phyloP scores from a whole-genome alignment of 257 asterid species.

The Hygrophila difformis region DNA sequence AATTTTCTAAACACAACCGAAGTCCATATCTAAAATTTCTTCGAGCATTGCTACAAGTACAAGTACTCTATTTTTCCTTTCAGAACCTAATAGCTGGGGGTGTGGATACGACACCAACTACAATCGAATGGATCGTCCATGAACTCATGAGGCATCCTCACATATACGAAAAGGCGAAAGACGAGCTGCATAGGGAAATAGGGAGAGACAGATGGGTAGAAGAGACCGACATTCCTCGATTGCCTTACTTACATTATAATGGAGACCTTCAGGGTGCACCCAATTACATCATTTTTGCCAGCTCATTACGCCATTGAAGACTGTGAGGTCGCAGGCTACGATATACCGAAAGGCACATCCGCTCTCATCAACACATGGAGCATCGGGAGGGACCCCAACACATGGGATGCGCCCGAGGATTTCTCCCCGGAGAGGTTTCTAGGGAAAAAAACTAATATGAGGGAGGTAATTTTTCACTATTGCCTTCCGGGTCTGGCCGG shows the following conservation, averaged over 20 bases:
- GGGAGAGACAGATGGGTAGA: constrained; percentile 14
- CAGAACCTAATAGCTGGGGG: constrained; percentile 15
- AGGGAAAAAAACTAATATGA: neutral
- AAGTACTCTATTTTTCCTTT: too few relatives aligned
- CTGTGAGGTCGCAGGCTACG: constrained; percentile 11
- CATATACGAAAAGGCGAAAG: constrained; percentile 15
- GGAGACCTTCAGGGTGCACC: constrained; percentile 15
- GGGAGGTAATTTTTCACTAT: constrained; percentile 10
- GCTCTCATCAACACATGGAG: constrained; percentile 10
- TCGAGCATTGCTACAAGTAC: too few relatives aligned
- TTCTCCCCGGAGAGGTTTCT: constrained; percentile 14
- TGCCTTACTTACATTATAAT: constrained; percentile 14
- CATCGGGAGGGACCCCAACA: constrained; percentile 8
- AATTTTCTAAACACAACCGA: too few relatives aligned
- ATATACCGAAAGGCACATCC: constrained; percentile 2
- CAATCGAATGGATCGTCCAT: constrained; percentile 18
- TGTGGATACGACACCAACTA: constrained; percentile 13
- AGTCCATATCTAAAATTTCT: too few relatives aligned
- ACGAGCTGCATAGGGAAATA: constrained; percentile 16
- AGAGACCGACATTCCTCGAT: constrained; percentile 5
- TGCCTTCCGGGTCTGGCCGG: constrained; percentile 15
- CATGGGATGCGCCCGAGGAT: constrained; percentile 1
- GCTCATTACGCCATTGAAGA: constrained; percentile 16
- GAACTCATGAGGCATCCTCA: constrained; percentile 15
- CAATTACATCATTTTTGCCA: constrained; percentile 8